These are phyloP conservation scores for Paspalum notatum DNA, from an alignment of 176 grass and related monocot genomes.

Conservation along the genomic window DNA sequence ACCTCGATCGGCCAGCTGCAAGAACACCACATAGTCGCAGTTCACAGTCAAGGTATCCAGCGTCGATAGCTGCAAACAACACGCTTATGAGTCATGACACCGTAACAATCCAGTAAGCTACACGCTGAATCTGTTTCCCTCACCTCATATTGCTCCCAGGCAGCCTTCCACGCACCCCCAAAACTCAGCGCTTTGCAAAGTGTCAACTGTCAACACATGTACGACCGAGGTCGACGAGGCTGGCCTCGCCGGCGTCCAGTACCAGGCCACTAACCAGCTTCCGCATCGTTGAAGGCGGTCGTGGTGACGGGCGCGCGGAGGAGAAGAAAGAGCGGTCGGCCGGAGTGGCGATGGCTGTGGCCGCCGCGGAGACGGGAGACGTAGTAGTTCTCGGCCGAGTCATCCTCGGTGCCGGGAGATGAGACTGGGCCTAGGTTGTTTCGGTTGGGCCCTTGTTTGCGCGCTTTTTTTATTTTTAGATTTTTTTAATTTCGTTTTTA, in stretches of 20 bases:
- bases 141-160: neutral
- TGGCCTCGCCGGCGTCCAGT: conserved; percentile 43
- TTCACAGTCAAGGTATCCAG: neutral
- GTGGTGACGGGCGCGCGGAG: conserved; percentile 39
- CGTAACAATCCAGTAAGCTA: neutral
- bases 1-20: conserved; percentile 59
- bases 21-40: neutral
- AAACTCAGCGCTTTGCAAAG: neutral
- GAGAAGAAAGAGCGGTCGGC: conserved; percentile 47
- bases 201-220: neutral
- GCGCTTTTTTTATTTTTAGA: too few species aligned
- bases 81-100: neutral
- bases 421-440: too few species aligned
- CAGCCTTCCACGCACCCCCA: neutral
- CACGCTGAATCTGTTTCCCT: neutral
- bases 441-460: too few species aligned
- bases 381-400: conserved; percentile 38
- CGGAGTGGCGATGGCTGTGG: conserved; percentile 41
- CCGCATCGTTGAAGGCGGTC: conserved; percentile 54
- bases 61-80: too few species aligned
- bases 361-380: too few species aligned
- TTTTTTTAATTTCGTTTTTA: too few species aligned
- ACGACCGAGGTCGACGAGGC: conserved; percentile 12
- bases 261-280: conserved; percentile 51
- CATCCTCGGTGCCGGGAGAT: neutral